Percentiles rank a stretch among this genome's conserved stretches.
Evolutionary conservation across 768 basidiomycete genomes (phyloP).

Genomic region (Clitopilus hobsonii): DNA sequence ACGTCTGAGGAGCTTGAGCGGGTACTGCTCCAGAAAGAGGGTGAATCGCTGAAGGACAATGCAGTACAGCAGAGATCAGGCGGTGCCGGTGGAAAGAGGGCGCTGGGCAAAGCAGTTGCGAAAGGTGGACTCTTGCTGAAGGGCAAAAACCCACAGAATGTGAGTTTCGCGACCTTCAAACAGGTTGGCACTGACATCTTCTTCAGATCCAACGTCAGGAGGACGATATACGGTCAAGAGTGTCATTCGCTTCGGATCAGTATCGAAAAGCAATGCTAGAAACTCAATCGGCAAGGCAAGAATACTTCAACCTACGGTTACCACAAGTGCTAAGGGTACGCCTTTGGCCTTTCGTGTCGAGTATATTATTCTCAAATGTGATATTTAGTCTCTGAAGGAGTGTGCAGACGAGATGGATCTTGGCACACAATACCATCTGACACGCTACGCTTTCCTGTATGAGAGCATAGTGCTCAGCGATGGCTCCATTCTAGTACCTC

Average conservation of each 20-base stretch:
- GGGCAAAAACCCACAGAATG: constrained; percentile 89
- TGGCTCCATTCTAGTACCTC: constrained; percentile 76
- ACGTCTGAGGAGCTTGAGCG: constrained; percentile 94
- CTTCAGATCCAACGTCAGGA: constrained; percentile 84
- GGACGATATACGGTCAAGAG: constrained; percentile 84
- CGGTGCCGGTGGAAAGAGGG: constrained; percentile 69
- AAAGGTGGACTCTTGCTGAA: constrained; percentile 88
- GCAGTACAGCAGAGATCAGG: constrained; percentile 59
- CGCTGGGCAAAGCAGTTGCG: constrained; percentile 85
- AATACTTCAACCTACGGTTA: constrained; percentile 96
- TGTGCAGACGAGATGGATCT: constrained; percentile 94
- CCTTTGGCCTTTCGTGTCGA: constrained; percentile 11
- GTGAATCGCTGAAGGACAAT: constrained; percentile 85
- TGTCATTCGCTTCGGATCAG: constrained; percentile 82
- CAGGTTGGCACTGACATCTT: constrained; percentile 6
- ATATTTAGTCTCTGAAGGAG: constrained; percentile 78
- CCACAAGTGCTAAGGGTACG: constrained; percentile 89
- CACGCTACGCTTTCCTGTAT: constrained; percentile 90
- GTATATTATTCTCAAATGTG: neutral
- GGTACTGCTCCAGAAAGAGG: constrained; percentile 89
- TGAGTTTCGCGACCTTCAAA: constrained; percentile 21
- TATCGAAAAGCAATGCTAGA: constrained; percentile 90
- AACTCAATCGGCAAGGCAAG: constrained; percentile 87
- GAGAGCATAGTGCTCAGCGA: constrained; percentile 90
- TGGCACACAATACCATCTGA: constrained; percentile 96